Evolutionary conservation across 192 early-diverging fungal species (phyloP), one percentile per base, ranked within the genome.

Genomic region (Coemansia brasiliensis): DNA sequence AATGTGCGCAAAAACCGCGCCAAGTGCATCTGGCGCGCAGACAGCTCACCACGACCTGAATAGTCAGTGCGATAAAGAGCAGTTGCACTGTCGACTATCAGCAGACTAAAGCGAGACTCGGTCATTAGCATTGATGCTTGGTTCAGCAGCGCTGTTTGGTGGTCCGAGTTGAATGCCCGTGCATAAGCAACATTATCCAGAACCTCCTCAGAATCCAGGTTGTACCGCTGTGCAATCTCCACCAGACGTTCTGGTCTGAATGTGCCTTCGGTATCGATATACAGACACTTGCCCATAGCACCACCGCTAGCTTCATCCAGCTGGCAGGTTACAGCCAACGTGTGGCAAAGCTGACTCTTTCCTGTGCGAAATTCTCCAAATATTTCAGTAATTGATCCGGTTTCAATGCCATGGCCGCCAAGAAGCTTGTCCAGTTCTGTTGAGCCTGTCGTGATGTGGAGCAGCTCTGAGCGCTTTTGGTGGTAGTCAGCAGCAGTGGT

Each of bases 331-430:
- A 98, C 94, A 5, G 96, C 93, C 32, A 98, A 74, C 22, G 89
- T 94, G 56, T 98, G 96, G 69, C 96, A 97, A 11, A 98, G 59
- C 66, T 98, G 96, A 57, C 90, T 95, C 75, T 98, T 98, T 59
- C 96, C 96, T 5, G 96, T 98, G 46, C 96, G 78, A 64, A 98
- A 98, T 76, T 98, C 96, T 26, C 96, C 96, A 88, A 97, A 98
- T 0, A 98, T 80, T 69, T 98, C 96, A 18, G 96, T 98, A 29
- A 98, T 97, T 4, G 91, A 83, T 2, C 96, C 96, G 4, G 96
- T 97, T 61, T 98, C 96, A 42, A 98, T 88, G 13, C 96, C 96
- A 15, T 71, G 74, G 61, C 93, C 95, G 37, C 94, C 96, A 3
- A 98, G 77, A 17, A 95, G 69, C 64, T 90, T 91, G 81, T 98